phyloP scores from a whole-genome alignment of 2,329 filamentous ascomycete species.

The Fusarium paranaense region DNA sequence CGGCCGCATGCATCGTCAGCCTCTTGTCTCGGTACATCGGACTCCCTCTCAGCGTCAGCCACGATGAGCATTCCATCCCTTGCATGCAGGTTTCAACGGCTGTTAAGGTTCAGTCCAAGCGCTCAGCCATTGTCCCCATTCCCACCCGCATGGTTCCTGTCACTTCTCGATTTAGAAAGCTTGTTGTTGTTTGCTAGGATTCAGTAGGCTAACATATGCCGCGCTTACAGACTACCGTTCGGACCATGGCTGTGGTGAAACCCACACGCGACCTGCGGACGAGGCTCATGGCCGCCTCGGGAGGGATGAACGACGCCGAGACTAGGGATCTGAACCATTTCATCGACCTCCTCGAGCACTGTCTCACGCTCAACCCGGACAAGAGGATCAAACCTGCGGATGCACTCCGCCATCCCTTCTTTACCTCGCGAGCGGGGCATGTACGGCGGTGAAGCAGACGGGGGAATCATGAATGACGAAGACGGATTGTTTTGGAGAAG shows the following conservation, averaged over 20 bases:
- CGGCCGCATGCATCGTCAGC: slow-evolving; percentile 31
- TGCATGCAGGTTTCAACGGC: slow-evolving; percentile 34
- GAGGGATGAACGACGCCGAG: slow-evolving; percentile 79
- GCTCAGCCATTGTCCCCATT: slow-evolving; percentile 28
- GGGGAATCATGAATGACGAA: slow-evolving; percentile 7
- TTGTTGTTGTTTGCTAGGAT: slow-evolving; percentile 5
- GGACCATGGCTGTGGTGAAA: slow-evolving; percentile 76
- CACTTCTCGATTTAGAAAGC: slow-evolving; percentile 27
- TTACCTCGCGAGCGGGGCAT: slow-evolving; percentile 58
- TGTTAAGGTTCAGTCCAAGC: slow-evolving; percentile 20
- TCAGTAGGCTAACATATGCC: slow-evolving; percentile 33
- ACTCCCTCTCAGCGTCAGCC: slow-evolving; percentile 29
- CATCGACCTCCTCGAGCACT: slow-evolving; percentile 88
- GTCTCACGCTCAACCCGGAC: slow-evolving; percentile 89
- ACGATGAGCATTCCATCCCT: slow-evolving; percentile 38
- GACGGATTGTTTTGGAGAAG: slow-evolving; percentile 20
- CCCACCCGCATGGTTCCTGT: slow-evolving; percentile 9
- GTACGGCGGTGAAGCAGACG: slow-evolving; percentile 38
- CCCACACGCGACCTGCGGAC: slow-evolving; percentile 85
- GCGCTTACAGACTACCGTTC: slow-evolving; percentile 69
- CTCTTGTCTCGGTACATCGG: slow-evolving; percentile 36
- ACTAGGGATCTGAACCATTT: slow-evolving; percentile 84
- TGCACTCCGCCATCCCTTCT: slow-evolving; percentile 90
- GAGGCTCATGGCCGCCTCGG: slow-evolving; percentile 79
- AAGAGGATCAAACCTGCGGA: slow-evolving; percentile 89